Base-by-base conservation (phyloP, 495 filamentous ascomycete species). In the Xylaria telfairii region DNA sequence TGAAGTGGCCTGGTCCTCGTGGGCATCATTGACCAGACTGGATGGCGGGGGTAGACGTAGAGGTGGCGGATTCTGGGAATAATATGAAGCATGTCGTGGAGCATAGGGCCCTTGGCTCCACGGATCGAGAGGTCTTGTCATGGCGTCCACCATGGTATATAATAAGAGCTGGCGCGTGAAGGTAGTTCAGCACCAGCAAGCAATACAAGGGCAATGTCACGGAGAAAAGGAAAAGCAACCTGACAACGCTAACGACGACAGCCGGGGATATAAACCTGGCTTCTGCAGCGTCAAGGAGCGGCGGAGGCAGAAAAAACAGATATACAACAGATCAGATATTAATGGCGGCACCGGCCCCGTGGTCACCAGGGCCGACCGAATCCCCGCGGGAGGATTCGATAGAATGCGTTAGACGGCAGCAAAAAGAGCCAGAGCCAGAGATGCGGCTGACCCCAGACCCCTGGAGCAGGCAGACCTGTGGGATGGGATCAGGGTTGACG, bases 71-170 rank as follows among this genome's bases (percentile, higher is more conserved):
- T 68, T 76, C 51, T 81, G 77, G 17, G 76, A 71, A 74, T 84
- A 83, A 68, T 82, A 81, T 37, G 74, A 72, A 51, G 72, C 73
- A 68, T 80, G 79, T 73, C 75, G 71, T 51, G 82, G 78, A 72
- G 79, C 75, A 69, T 83, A 84, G 65, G 76, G 77, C 66, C 82
- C 81, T 46, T 81, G 80, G 41, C 65, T 73, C 76, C 81, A 82
- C 70, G 72, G 72, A 67, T 84, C 77, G 71, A 78, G 75, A 72
- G 79, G 81, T 77, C 81, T 82, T 71, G 83, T 80, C 83, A 85
- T 85, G 73, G 79, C 77, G 75, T 83, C 82, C 73, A 82, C 73
- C 77, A 82, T 79, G 77, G n/a, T n/a, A 77, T 79, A 81, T 80
- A 77, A 74, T 78, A 77, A 76, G 83, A 78, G 56, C 74, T 74